A percentile compares a stretch with the other conserved stretches of the same genome.
Evolutionary conservation across 2,329 filamentous ascomycete genomes (phyloP).

Genomic region (Arthrinium puccinioides): DNA sequence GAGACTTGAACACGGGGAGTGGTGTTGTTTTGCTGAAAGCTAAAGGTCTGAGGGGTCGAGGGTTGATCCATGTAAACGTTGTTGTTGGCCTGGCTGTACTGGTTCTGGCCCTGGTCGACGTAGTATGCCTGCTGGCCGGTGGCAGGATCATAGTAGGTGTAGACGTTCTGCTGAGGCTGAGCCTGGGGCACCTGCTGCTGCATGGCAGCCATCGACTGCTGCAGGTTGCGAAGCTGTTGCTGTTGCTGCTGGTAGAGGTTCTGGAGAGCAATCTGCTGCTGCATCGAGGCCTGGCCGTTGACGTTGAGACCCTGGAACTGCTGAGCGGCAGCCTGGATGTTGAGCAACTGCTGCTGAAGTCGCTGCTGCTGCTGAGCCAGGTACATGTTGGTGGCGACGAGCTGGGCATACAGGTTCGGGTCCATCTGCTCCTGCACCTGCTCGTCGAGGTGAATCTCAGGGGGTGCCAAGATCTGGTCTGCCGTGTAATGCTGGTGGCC

Average conservation of each 20-base stretch:
- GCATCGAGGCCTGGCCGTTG: slow-evolving; percentile 41
- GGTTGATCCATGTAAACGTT: slow-evolving; percentile 34
- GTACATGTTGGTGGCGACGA: slow-evolving; percentile 86
- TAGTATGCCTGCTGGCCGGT: slow-evolving; percentile 81
- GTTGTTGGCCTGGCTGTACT: slow-evolving; percentile 27
- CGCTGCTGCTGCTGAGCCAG: slow-evolving; percentile 92
- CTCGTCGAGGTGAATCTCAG: slow-evolving; percentile 67
- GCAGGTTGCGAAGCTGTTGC: slow-evolving; percentile 60
- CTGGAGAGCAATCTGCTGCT: slow-evolving; percentile 41
- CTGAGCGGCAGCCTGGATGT: slow-evolving; percentile 73
- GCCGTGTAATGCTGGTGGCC: slow-evolving; percentile 57
- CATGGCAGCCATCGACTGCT: slow-evolving; percentile 49
- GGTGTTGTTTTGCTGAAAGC: slow-evolving; percentile 40
- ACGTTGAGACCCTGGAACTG: slow-evolving; percentile 75
- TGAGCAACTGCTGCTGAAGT: slow-evolving; percentile 86
- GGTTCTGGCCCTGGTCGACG: slow-evolving; percentile 51
- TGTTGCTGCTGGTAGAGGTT: slow-evolving; percentile 43
- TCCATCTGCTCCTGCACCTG: slow-evolving; percentile 71
- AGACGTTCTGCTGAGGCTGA: slow-evolving; percentile 54
- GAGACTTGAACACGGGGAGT: slow-evolving; percentile 76
- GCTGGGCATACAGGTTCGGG: slow-evolving; percentile 76
- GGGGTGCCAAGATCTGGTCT: slow-evolving; percentile 85
- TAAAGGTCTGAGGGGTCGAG: slow-evolving; percentile 22
- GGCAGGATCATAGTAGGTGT: slow-evolving; percentile 75
- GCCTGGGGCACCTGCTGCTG: slow-evolving; percentile 18